Percentiles rank a stretch among this genome's conserved stretches.
These are phyloP conservation scores for Kalanchoe fedtschenkoi DNA, from an alignment of 164 flowering plant species.

Conservation along the genomic window DNA sequence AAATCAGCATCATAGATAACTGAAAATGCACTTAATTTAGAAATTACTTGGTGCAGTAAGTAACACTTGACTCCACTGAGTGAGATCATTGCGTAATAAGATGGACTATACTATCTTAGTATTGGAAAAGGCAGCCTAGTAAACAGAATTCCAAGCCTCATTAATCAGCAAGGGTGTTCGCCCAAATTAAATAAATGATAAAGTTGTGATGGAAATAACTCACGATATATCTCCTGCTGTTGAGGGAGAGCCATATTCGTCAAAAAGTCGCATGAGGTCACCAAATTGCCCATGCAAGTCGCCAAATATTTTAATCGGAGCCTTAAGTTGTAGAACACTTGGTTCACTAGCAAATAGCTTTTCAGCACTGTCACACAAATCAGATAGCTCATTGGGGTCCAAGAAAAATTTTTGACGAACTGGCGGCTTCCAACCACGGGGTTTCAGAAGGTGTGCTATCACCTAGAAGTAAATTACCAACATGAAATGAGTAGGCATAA, in stretches of 20 bases:
- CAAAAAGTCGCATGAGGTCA: slow-evolving; percentile 99
- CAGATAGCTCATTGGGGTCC: slow-evolving; percentile 96
- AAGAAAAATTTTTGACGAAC: slow-evolving; percentile 93
- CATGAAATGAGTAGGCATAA: background rate
- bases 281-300: slow-evolving; percentile 99
- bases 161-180: background rate
- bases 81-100: background rate
- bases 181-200: background rate
- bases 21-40: background rate
- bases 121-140: background rate
- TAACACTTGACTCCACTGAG: background rate
- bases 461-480: slow-evolving; percentile 37
- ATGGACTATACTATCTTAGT: background rate
- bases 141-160: background rate
- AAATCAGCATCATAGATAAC: background rate
- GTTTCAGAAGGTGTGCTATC: slow-evolving; percentile 84
- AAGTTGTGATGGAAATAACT: slow-evolving; percentile 15
- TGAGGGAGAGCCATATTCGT: slow-evolving; percentile 98
- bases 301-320: slow-evolving; percentile 98
- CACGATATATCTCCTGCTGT: slow-evolving; percentile 99
- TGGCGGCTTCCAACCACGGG: slow-evolving; percentile 99
- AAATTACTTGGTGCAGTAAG: background rate
- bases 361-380: slow-evolving; percentile 93
- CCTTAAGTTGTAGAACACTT: slow-evolving; percentile 79
- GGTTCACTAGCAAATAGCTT: slow-evolving; percentile 85